A percentile compares a stretch with the other conserved stretches of the same genome.
phyloP scores from a whole-genome alignment of 768 basidiomycete species.

The Naganishia vaughanmartiniae region DNA sequence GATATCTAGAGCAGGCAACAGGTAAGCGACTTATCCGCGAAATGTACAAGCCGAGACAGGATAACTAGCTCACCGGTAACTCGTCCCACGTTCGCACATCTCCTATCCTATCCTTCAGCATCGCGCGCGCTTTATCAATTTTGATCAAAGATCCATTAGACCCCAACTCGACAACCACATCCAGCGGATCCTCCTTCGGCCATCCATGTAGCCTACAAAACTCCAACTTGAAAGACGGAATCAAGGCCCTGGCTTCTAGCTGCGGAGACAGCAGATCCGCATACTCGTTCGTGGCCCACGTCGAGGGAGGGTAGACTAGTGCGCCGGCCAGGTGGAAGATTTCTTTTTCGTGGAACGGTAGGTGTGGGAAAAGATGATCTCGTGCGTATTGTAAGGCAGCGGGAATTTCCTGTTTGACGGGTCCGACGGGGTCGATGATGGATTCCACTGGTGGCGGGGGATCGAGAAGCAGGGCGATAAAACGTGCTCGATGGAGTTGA shows the following conservation, averaged over 20 bases:
- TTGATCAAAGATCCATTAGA: conserved; percentile 84
- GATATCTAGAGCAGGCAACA: conserved; percentile 67
- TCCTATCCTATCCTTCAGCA: conserved; percentile 88
- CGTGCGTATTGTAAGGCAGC: conserved; percentile 74
- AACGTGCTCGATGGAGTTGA: conserved; percentile 84
- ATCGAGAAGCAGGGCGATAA: conserved; percentile 69
- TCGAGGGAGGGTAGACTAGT: conserved; percentile 53
- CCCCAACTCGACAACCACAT: conserved; percentile 88
- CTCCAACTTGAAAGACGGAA: conserved; percentile 79
- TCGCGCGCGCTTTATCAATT: conserved; percentile 89
- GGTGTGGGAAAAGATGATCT: conserved; percentile 59
- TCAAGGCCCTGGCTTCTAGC: conserved; percentile 63
- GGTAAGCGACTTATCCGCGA: not conserved
- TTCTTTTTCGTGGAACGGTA: conserved; percentile 57
- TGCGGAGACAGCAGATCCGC: conserved; percentile 69
- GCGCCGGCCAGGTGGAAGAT: conserved; percentile 45
- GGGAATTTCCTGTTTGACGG: conserved; percentile 59
- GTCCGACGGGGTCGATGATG: conserved; percentile 41
- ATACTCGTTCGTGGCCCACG: conserved; percentile 69
- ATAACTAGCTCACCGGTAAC: conserved; percentile 64
- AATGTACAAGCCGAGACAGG: not conserved
- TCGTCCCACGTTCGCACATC: conserved; percentile 89
- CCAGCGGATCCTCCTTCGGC: conserved; percentile 81
- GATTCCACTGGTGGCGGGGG: conserved; percentile 35
- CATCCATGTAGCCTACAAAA: conserved; percentile 83